Conservation (phyloP, 1,284 basidiomycete species). For the Neotropicomus parvogracilis region DNA sequence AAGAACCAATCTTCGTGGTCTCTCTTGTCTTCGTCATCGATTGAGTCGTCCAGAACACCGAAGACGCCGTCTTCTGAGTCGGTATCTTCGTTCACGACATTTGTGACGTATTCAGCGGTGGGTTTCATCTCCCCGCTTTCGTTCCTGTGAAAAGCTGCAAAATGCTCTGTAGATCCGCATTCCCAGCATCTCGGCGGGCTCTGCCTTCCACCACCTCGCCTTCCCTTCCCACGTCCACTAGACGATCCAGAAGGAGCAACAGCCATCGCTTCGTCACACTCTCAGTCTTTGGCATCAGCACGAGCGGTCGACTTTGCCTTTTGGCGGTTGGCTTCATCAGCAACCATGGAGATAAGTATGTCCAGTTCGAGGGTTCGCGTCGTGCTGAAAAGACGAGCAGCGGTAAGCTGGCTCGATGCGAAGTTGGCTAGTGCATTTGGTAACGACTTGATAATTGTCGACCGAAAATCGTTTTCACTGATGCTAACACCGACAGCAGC, state of each 20-base stretch:
- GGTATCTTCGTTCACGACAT: fast-evolving
- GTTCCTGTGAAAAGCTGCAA: neutral
- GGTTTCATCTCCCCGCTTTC: no score
- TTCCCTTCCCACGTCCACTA: neutral
- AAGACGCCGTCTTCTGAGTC: neutral
- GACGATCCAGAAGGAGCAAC: no score
- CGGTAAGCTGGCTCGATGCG: neutral
- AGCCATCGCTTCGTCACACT: neutral
- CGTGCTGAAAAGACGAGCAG: neutral
- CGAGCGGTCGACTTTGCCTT: neutral
- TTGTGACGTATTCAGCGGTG: neutral
- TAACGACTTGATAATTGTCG: neutral
- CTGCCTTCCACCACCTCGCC: no score
- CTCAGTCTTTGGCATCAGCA: neutral
- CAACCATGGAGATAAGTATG: neutral
- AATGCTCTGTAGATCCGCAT: neutral
- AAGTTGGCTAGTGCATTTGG: neutral
- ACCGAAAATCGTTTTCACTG: neutral
- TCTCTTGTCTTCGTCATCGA: neutral
- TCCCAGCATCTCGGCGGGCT: no score
- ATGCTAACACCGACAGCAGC: neutral
- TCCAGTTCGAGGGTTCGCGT: neutral
- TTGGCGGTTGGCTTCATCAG: neutral
- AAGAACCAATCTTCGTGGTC: neutral
- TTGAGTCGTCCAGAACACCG: neutral